Evolutionary conservation across 176 grass and related monocot species (phyloP), one percentile per base, ranked within the genome.

Genomic region (Saccharum officinarum): DNA sequence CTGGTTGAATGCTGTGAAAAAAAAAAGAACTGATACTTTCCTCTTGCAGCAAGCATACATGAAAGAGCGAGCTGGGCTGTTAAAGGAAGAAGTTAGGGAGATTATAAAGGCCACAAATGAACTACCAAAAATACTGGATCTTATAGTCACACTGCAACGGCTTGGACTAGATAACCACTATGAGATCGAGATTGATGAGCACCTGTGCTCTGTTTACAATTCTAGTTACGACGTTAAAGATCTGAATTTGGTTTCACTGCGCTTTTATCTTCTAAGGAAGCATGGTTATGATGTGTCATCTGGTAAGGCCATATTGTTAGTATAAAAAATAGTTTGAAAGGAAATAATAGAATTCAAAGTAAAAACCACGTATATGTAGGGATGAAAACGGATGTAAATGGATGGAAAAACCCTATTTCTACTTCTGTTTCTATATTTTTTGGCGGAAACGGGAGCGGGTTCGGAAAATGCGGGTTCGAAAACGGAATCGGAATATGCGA

Each of bases 201-300:
- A n/a, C 1, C 0, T 86, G 33, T 4, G 10, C 5, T 1, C 0
- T 31, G 33, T 80, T 74, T 42, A 67, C 59, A 74, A 28, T n/a
- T 52, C 77, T n/a, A 55, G 39, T 26, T 86, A 80, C 10, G 3
- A 80, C 1, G 16, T 41, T 15, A 42, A 38, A 15, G 25, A 86
- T 41, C 69, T 86, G 26, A 11, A 74, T 13, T 1, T 80, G 37
- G 85, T 74, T n/a, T 80, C 69, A 5, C 77, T 74, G 74, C 6
- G 78, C 3, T 87, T 87, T 67, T 87, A 81, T 57, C 78, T 87
- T 75, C 69, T 87, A 8, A 34, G 60, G 14, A 80, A 87, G 23
- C 33, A 81, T 17, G 45, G 70, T 3, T 75, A 81, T 33, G 69
- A 81, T 42, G 77, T 87, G 23, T 41, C 85, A 75, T 81, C 85